phyloP scores from a whole-genome alignment of 345 rosid genomes.

The Brassica carinata region DNA sequence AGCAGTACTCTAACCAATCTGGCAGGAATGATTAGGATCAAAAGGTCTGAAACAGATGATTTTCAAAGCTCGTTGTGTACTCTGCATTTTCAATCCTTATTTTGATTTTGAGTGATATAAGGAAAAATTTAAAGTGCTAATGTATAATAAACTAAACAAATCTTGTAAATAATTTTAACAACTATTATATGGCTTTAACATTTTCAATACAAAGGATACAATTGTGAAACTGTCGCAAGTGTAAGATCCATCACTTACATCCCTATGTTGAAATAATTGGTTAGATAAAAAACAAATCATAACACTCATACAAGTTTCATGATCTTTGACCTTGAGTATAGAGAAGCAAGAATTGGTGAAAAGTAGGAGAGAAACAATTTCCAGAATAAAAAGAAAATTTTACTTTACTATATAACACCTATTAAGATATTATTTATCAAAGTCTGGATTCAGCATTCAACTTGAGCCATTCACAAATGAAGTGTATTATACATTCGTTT shows the following conservation, averaged over 20 bases:
- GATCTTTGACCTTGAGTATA: conserved; percentile 1
- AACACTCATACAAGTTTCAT: not conserved
- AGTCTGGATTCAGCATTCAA: not conserved
- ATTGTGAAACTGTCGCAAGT: not conserved
- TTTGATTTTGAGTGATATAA: not conserved
- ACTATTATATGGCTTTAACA: not conserved
- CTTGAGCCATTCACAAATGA: not conserved
- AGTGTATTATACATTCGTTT: not conserved
- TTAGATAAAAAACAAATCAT: not conserved
- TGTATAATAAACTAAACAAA: not conserved
- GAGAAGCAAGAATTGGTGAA: conserved; percentile 1
- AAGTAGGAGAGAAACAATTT: not conserved
- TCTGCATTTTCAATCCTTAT: not conserved
- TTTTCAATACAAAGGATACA: not conserved
- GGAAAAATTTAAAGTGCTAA: not conserved
- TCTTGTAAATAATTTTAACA: not conserved
- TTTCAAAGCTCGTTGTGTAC: not conserved
- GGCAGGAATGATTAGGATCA: not conserved
- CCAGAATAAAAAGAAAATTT: not conserved
- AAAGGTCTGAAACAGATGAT: not conserved
- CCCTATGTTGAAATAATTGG: not conserved
- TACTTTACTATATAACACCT: not conserved
- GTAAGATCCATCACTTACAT: not conserved
- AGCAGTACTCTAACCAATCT: not conserved
- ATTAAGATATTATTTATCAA: not conserved